Conservation (phyloP, 1,284 basidiomycete species). For the Ganoderma lucidum region DNA sequence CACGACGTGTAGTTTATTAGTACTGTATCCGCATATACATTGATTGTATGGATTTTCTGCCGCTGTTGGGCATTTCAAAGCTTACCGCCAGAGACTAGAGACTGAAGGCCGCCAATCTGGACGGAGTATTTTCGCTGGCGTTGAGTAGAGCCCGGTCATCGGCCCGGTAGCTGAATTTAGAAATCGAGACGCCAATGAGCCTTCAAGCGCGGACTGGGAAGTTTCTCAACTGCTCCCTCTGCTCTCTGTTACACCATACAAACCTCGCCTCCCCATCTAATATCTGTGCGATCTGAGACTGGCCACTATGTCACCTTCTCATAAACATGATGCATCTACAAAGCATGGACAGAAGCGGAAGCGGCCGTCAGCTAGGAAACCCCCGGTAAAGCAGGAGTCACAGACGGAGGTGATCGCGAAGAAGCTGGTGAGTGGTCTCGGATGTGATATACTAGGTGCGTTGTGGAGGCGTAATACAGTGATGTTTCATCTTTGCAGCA, state of each 20-base stretch:
- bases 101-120: no score
- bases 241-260: neutral
- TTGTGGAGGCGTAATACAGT: slow-evolving; percentile 41
- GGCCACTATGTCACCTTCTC: neutral
- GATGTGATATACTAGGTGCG: no score
- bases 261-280: neutral
- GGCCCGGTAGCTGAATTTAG: neutral
- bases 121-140: neutral
- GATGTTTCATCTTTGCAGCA: slow-evolving; percentile 60
- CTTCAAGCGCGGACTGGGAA: neutral
- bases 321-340: neutral
- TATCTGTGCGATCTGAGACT: neutral
- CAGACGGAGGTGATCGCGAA: slow-evolving; percentile 26
- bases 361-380: slow-evolving; percentile 14
- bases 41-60: neutral
- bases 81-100: no score
- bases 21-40: neutral
- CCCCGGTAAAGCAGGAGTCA: slow-evolving; percentile 17
- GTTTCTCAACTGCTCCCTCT: slow-evolving; percentile 2
- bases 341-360: slow-evolving; percentile 25
- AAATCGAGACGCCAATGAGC: neutral
- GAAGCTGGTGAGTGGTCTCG: slow-evolving; percentile 35
- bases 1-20: neutral
- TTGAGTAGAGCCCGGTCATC: neutral
- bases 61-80: neutral